Base-by-base conservation (phyloP, 306 rosid genomes). In the Quercus mongolica region DNA sequence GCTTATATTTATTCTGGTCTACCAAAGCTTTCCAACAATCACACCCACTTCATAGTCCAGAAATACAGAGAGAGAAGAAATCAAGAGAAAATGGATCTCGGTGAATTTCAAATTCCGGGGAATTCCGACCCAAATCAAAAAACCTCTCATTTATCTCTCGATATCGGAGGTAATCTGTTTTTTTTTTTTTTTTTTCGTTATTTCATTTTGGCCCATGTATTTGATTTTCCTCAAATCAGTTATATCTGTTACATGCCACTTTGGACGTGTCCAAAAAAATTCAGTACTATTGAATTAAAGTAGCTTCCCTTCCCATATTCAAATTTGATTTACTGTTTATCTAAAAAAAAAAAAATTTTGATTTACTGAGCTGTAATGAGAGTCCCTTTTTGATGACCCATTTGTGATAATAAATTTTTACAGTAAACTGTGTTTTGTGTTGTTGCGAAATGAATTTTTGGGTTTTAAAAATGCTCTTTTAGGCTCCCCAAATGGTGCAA, bases 141-240 rank as follows among this genome's bases (percentile, higher is more conserved):
- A 63, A 87, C 87, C 28, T 88, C 93, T 86, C 96, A 94, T 78
- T 87, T 92, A 64, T 94, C 98, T 85, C 56, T 94, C 81, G 98
- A 94, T 83, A 92, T 94, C 81, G 97, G 98, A 80, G 98, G 97
- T 88, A 77, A 78, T 74, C 55, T 77, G 65, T 31, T 25, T 9
- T 28, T 7, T 8, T 20, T 64, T 14, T n/a, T n/a, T 23, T 44
- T 54, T 14, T 28, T 74, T 78, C 71, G 2, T 5, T 13, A 3
- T 28, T 23, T 56, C 6, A 67, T 0, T 57, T 84, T 80, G 56
- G 18, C n/a, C 49, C 11, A 62, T 30, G 46, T 31, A 17, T 64
- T 64, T 64, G 44, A 30, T 64, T 18, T 15, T 7, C 46, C 17
- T 10, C 28, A 23, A 23, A 14, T 19, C 6, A 28, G 15, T 63